Conservation (phyloP, 2,329 filamentous ascomycete genomes). For the Fusarium concolor region DNA sequence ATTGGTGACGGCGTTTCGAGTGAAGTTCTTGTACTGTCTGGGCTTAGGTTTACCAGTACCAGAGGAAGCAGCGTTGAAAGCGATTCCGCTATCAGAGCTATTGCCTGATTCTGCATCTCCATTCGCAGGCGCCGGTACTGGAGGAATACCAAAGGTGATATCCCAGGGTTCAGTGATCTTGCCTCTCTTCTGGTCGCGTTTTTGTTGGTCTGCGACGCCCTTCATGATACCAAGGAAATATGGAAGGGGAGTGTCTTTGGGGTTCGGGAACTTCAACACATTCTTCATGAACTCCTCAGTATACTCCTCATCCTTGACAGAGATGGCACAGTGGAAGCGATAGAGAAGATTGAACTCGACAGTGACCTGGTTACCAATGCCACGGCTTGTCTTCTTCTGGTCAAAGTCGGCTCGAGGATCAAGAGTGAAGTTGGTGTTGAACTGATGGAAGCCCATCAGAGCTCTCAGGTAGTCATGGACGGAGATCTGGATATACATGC, state of each 20-base stretch:
- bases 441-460: conserved; percentile 62
- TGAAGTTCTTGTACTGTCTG: neutral
- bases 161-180: conserved; percentile 3
- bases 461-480: conserved; percentile 55
- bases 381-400: conserved; percentile 44
- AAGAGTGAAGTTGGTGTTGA: conserved; percentile 68
- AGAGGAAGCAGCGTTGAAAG: neutral
- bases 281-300: conserved; percentile 41
- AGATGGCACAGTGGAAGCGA: conserved; percentile 50
- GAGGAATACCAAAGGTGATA: conserved; percentile 8
- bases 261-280: neutral
- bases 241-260: neutral
- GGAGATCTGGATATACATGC: conserved; percentile 66
- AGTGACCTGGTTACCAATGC: conserved; percentile 51
- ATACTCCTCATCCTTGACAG: conserved; percentile 49
- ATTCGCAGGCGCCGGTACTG: neutral
- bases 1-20: conserved; percentile 20
- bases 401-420: conserved; percentile 17
- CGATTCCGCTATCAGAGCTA: neutral
- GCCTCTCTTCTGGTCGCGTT: neutral
- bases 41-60: accelerated
- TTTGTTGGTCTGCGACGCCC: neutral
- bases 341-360: conserved; percentile 54
- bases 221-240: neutral
- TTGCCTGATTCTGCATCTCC: neutral